phyloP scores from a whole-genome alignment of 129 eudicot species.

The Artemisia tridentata region DNA sequence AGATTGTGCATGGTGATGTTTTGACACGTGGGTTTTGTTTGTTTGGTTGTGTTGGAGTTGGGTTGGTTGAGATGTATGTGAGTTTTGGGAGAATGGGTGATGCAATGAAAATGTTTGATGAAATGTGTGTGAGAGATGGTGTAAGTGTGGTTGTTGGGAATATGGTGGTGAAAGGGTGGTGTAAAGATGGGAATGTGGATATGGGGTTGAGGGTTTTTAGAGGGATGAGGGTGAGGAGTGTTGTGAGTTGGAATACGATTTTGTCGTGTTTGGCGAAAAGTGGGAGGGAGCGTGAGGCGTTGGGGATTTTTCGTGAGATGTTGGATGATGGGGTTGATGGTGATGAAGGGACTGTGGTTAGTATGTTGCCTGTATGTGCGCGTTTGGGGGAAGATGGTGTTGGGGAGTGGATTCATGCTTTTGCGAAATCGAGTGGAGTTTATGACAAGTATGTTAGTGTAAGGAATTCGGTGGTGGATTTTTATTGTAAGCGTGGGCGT shows the following conservation, averaged over 20 bases:
- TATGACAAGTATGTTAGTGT: conserved; percentile 43
- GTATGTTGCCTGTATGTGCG: conserved; percentile 67
- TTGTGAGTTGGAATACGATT: conserved; percentile 80
- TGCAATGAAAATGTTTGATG: conserved; percentile 69
- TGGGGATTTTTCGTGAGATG: conserved; percentile 64
- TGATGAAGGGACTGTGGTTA: conserved; percentile 74
- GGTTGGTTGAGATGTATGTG: conserved; percentile 55
- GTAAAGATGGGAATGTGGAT: conserved; percentile 51
- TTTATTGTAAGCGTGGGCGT: conserved; percentile 67
- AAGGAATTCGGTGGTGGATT: conserved; percentile 71
- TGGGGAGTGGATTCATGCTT: conserved; percentile 57
- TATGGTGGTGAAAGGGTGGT: conserved; percentile 71
- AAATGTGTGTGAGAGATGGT: conserved; percentile 55
- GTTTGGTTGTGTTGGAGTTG: conserved; percentile 46
- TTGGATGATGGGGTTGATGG: conserved; percentile 42
- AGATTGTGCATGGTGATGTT: conserved; percentile 44
- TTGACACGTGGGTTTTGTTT: conserved; percentile 53
- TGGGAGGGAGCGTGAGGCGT: conserved; percentile 59
- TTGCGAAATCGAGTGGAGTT: conserved; percentile 52
- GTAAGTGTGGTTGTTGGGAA: conserved; percentile 61
- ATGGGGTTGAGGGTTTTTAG: conserved; percentile 54
- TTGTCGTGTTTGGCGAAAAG: conserved; percentile 55
- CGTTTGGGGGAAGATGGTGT: conserved; percentile 54
- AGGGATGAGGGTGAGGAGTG: conserved; percentile 58
- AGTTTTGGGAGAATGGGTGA: conserved; percentile 54